Percentiles rank a stretch among this genome's conserved stretches.
Evolutionary conservation across 352 stramenopile genomes (phyloP).

Genomic region (Phytophthora melonis): DNA sequence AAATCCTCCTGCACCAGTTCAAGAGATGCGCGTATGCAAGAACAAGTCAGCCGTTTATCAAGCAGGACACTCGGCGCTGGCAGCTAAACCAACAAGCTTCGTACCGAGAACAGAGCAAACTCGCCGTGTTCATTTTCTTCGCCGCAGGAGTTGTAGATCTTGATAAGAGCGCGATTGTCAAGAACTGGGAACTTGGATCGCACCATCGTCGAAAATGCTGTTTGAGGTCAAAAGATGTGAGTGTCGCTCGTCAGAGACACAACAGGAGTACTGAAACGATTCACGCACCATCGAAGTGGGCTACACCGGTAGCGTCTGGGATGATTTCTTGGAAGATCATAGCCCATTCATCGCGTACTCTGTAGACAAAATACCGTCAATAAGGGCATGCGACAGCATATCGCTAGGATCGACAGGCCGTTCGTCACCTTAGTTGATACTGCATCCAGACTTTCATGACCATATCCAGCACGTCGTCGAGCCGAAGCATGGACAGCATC

Average conservation of each 20-base stretch:
- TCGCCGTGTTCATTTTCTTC: constrained; percentile 89
- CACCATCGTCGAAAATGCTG: constrained; percentile 70
- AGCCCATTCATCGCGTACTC: constrained; percentile 65
- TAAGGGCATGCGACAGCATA: not conserved
- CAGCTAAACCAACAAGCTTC: constrained; percentile 23
- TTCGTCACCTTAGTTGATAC: constrained; percentile 56
- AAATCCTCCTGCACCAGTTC: constrained; percentile 62
- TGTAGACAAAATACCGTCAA: constrained; percentile 18
- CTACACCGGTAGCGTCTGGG: constrained; percentile 65
- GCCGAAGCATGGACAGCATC: constrained; percentile 44
- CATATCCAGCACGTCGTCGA: constrained; percentile 77
- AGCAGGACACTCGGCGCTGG: not conserved
- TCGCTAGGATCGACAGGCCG: not conserved
- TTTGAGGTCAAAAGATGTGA: not conserved
- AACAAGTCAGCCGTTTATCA: constrained; percentile 7
- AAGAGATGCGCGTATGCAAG: not conserved
- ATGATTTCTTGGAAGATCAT: constrained; percentile 71
- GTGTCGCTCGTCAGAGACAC: not conserved
- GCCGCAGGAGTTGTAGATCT: constrained; percentile 77
- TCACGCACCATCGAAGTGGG: constrained; percentile 63
- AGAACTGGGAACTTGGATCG: constrained; percentile 58
- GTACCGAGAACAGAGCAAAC: constrained; percentile 66
- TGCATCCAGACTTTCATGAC: constrained; percentile 82
- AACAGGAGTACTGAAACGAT: not conserved
- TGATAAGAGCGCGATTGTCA: constrained; percentile 64